A percentile compares a stretch with the other conserved stretches of the same genome.
phyloP scores from a whole-genome alignment of 495 filamentous ascomycete genomes.

The Aspergillus baeticus region DNA sequence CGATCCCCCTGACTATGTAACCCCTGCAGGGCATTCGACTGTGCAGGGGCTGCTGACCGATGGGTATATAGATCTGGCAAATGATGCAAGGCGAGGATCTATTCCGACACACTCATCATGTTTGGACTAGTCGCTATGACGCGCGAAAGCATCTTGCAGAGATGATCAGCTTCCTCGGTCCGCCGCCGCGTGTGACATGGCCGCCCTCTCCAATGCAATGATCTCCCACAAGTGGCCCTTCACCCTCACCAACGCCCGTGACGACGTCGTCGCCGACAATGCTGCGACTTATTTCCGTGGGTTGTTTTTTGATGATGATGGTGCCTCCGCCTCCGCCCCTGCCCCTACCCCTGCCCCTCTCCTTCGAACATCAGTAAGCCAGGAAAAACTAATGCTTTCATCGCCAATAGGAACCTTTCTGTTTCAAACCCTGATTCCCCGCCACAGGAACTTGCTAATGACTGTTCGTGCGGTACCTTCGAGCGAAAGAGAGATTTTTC shows the following conservation, averaged over 20 bases:
- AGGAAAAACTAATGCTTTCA: too few relatives aligned
- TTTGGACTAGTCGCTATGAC: slow-evolving; percentile 19
- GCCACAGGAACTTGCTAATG: too few relatives aligned
- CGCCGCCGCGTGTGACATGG: slow-evolving; percentile 32
- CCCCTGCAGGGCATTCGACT: too few relatives aligned
- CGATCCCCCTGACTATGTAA: too few relatives aligned
- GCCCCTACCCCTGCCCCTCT: too few relatives aligned
- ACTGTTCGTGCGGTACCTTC: too few relatives aligned
- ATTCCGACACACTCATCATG: slow-evolving; percentile 30
- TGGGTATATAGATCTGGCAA: slow-evolving; percentile 39
- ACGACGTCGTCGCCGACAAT: slow-evolving; percentile 16
- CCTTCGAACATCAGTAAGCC: too few relatives aligned
- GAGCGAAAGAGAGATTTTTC: too few relatives aligned
- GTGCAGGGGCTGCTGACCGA: too few relatives aligned
- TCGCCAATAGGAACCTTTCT: slow-evolving; percentile 22
- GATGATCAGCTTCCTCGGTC: slow-evolving; percentile 44
- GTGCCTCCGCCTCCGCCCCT: too few relatives aligned
- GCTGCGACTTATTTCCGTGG: slow-evolving; percentile 20
- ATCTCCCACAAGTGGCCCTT: slow-evolving; percentile 18
- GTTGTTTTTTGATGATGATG: slow-evolving; percentile 21
- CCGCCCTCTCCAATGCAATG: slow-evolving; percentile 22
- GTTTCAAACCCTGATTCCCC: slow-evolving; percentile 20
- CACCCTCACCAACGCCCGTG: too few relatives aligned
- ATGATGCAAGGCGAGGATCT: slow-evolving; percentile 39
- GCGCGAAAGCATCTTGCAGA: slow-evolving; percentile 36